These are phyloP conservation scores for Sugiyamaella chiloensis DNA, from an alignment of 805 yeast genomes.

Conservation along the genomic window DNA sequence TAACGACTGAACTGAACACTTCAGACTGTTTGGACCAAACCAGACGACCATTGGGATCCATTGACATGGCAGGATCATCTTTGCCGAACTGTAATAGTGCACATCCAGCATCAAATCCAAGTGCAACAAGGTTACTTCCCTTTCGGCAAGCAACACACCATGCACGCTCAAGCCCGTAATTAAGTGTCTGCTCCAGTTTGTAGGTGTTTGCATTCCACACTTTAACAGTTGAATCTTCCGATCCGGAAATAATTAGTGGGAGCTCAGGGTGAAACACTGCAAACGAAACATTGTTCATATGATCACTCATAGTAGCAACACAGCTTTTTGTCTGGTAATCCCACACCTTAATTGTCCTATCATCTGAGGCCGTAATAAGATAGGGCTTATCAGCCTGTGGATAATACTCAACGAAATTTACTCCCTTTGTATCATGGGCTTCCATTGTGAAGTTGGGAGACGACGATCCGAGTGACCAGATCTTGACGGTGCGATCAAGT, in stretches of 20 bases:
- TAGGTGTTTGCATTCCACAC: constrained; percentile 95
- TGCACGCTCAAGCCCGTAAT: constrained; percentile 89
- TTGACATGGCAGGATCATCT: constrained; percentile 88
- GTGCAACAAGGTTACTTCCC: constrained; percentile 73
- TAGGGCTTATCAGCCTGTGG: constrained; percentile 98
- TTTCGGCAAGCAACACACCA: constrained; percentile 88
- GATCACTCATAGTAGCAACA: constrained; percentile 93
- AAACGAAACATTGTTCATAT: constrained; percentile 88
- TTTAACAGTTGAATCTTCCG: constrained; percentile 92
- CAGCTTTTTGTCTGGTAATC: constrained; percentile 96
- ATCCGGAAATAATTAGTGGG: constrained; percentile 91
- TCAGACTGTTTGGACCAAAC: constrained; percentile 91
- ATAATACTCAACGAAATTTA: constrained; percentile 92
- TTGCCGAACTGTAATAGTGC: constrained; percentile 87
- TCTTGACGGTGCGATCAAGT: constrained; percentile 91
- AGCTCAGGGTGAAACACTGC: constrained; percentile 98
- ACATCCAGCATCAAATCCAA: constrained; percentile 94
- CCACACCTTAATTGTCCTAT: constrained; percentile 85
- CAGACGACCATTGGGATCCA: constrained; percentile 90
- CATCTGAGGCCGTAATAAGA: constrained; percentile 87
- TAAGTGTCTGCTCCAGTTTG: constrained; percentile 86
- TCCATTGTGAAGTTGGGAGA: constrained; percentile 86
- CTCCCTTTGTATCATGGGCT: constrained; percentile 92
- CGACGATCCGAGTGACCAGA: constrained; percentile 89
- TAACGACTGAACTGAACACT: constrained; percentile 77